Conservation (phyloP, 208 protist species). For the Crithidia brevicula region DNA sequence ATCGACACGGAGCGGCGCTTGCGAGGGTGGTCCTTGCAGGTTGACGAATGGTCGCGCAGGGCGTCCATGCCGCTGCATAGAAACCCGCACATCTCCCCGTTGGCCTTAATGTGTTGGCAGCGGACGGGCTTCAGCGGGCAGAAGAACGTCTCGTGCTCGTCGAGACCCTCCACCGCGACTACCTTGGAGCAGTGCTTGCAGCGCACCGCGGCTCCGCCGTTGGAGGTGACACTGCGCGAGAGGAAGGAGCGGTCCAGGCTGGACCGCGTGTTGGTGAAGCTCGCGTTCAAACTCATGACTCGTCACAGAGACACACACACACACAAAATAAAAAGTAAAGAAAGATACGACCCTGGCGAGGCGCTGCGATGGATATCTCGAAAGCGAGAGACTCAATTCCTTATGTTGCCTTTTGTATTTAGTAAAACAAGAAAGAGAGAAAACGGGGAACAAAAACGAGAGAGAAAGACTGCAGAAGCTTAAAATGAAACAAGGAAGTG, state of each 20-base stretch:
- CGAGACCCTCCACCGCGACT: constrained; percentile 7
- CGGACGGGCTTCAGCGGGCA: constrained; percentile 19
- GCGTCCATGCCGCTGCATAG: constrained; percentile 17
- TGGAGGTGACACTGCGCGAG: not conserved
- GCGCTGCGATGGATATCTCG: too few relatives aligned
- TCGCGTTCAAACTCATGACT: not conserved
- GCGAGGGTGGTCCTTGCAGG: constrained; percentile 23
- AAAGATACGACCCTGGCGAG: not conserved
- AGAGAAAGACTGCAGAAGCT: too few relatives aligned
- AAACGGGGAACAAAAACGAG: too few relatives aligned
- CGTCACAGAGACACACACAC: not conserved
- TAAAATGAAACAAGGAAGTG: too few relatives aligned
- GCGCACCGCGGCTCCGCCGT: not conserved
- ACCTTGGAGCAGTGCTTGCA: constrained; percentile 29
- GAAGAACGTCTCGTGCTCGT: constrained; percentile 21
- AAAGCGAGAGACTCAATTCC: not conserved
- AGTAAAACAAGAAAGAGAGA: too few relatives aligned
- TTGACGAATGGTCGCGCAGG: constrained; percentile 12
- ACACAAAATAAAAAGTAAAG: not conserved
- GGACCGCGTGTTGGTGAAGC: constrained; percentile 7
- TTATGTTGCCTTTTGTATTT: not conserved
- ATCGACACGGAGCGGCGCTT: constrained; percentile 16
- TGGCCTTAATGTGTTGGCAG: constrained; percentile 19
- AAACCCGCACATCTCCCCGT: constrained; percentile 17
- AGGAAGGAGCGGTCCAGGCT: constrained; percentile 8